These are phyloP conservation scores for Saturnispora besseyi DNA, from an alignment of 805 yeast species.

Conservation along the genomic window DNA sequence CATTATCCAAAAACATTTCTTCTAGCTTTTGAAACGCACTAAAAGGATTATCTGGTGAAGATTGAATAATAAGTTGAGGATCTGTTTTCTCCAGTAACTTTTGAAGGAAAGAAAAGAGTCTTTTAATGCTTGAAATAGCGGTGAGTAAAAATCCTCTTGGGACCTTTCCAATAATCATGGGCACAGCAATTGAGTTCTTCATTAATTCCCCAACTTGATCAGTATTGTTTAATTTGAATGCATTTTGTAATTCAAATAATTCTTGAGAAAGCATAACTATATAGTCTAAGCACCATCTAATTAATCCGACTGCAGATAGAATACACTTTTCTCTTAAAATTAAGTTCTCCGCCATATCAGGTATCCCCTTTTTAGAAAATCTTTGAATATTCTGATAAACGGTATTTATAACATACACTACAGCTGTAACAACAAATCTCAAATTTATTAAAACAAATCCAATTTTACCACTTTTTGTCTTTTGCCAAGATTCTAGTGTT, in stretches of 20 bases:
- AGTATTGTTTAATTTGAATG: conserved; percentile 20
- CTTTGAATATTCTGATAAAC: conserved; percentile 55
- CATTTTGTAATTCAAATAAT: conserved; percentile 36
- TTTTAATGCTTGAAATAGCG: conserved; percentile 56
- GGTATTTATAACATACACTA: conserved; percentile 51
- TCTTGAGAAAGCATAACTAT: conserved; percentile 69
- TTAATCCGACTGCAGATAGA: conserved; percentile 61
- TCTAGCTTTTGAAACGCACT: conserved; percentile 24
- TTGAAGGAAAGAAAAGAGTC: conserved; percentile 47
- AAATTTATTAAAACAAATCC: conserved; percentile 62
- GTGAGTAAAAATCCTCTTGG: conserved; percentile 60
- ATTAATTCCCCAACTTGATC: conserved; percentile 17
- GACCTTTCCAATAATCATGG: conserved; percentile 57
- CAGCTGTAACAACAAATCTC: conserved; percentile 62
- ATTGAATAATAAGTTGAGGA: conserved; percentile 24
- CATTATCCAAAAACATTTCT: conserved; percentile 21
- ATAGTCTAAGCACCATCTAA: conserved; percentile 81
- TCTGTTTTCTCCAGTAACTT: conserved; percentile 47
- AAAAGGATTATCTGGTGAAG: conserved; percentile 26
- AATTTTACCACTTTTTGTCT: conserved; percentile 34
- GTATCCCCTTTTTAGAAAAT: conserved; percentile 46
- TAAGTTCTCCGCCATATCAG: conserved; percentile 35
- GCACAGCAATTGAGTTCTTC: conserved; percentile 36
- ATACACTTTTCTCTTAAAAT: conserved; percentile 52
- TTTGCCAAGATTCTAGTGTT: conserved; percentile 31